Conservation (phyloP, 768 basidiomycete species). For the Neoboletus subvelutipes region DNA sequence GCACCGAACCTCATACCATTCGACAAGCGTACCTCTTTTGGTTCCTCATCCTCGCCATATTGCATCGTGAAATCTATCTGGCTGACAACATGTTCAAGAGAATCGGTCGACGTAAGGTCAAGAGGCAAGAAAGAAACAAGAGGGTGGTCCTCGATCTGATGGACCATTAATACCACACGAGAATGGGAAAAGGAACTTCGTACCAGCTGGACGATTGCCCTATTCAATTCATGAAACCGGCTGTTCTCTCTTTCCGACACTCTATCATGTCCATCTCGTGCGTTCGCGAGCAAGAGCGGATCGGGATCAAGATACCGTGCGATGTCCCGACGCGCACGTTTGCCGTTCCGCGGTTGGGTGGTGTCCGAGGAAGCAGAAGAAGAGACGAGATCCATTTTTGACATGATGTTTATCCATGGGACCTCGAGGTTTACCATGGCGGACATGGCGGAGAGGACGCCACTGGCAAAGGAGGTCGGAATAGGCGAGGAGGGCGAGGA, state of each 20-base stretch:
- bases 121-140: constrained; percentile 96
- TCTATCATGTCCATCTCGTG: constrained; percentile 47
- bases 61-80: constrained; percentile 99
- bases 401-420: constrained; percentile 97
- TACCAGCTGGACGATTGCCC: constrained; percentile 93
- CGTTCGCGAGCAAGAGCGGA: constrained; percentile 75
- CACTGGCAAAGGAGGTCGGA: constrained; percentile 45
- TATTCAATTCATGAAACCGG: constrained; percentile 90
- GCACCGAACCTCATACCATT: background rate
- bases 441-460: constrained; percentile 96
- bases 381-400: constrained; percentile 97
- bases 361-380: constrained; percentile 30
- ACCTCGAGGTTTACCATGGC: constrained; percentile 98
- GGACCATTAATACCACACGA: background rate
- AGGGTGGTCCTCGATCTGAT: constrained; percentile 96
- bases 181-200: constrained; percentile 26
- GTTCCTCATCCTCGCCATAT: constrained; percentile 98
- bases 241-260: constrained; percentile 56
- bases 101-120: constrained; percentile 87
- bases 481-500: background rate
- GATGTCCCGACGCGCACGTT: constrained; percentile 74
- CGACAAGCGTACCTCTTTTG: constrained; percentile 68
- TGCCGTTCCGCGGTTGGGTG: constrained; percentile 66
- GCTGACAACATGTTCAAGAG: constrained; percentile 85
- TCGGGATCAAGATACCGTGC: constrained; percentile 97